phyloP scores from a whole-genome alignment of 2,329 filamentous ascomycete genomes.

The Diaporthe velutina region DNA sequence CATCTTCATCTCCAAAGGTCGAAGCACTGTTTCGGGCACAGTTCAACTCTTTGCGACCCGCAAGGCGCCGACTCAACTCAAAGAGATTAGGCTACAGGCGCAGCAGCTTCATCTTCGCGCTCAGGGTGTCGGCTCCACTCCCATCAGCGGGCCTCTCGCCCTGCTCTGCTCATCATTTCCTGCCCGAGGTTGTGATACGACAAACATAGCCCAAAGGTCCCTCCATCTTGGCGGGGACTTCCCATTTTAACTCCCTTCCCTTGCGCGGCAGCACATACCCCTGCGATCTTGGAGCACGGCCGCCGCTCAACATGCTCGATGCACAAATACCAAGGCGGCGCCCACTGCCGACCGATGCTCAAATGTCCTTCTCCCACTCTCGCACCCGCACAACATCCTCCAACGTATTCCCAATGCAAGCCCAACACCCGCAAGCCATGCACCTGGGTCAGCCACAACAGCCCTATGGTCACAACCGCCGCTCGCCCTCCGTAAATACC shows the following conservation, averaged over 20 bases:
- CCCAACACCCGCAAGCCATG: slow-evolving; percentile 47
- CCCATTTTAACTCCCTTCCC: slow-evolving; percentile 20
- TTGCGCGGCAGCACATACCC: slow-evolving; percentile 15
- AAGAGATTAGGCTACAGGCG: slow-evolving; percentile 35
- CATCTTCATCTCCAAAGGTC: slow-evolving; percentile 3
- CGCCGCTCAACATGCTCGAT: slow-evolving; percentile 47
- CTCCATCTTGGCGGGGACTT: slow-evolving; percentile 31
- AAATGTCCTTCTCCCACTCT: slow-evolving; percentile 61
- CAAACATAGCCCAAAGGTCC: slow-evolving; percentile 38
- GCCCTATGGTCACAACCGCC: slow-evolving; percentile 58
- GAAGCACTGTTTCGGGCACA: slow-evolving; percentile 31
- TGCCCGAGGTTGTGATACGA: slow-evolving; percentile 36
- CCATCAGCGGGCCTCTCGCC: slow-evolving; percentile 35
- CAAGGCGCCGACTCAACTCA: slow-evolving; percentile 18
- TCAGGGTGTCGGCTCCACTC: slow-evolving; percentile 36
- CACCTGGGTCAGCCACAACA: slow-evolving; percentile 50
- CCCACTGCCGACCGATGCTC: slow-evolving; percentile 40
- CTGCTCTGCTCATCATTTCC: slow-evolving; percentile 38
- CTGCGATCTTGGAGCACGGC: slow-evolving; percentile 29
- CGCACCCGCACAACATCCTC: slow-evolving; percentile 70
- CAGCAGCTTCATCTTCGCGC: slow-evolving; percentile 35
- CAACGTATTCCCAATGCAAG: slow-evolving; percentile 59
- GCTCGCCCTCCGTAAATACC: slow-evolving; percentile 75
- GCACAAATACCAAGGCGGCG: slow-evolving; percentile 48
- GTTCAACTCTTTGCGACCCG: slow-evolving; percentile 21